phyloP scores from a whole-genome alignment of 75 land plant species.

The Gnetum montanum region DNA sequence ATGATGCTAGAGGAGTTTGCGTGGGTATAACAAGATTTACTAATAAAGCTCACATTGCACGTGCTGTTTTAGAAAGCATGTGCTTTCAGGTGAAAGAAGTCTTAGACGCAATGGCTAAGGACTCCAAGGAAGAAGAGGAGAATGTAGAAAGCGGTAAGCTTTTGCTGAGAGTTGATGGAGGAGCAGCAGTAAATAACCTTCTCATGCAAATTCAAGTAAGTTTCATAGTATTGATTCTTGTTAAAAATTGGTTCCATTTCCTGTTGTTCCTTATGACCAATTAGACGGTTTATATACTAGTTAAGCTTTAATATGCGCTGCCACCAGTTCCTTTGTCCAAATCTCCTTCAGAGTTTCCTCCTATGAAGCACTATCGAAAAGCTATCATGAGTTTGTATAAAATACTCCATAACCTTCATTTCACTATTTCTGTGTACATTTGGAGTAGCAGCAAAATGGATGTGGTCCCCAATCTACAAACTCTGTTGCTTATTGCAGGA shows the following conservation, averaged over 20 bases:
- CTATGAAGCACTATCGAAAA: too few species aligned
- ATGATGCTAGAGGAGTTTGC: conserved; percentile 94
- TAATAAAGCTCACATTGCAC: conserved; percentile 76
- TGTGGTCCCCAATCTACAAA: too few species aligned
- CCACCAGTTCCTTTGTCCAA: too few species aligned
- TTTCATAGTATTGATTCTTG: not conserved
- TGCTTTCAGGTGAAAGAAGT: conserved; percentile 95
- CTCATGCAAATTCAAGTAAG: conserved; percentile 92
- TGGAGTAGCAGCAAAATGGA: too few species aligned
- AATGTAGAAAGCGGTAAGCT: conserved; percentile 41
- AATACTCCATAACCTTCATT: too few species aligned
- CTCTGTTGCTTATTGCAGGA: too few species aligned
- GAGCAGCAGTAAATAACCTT: conserved; percentile 88
- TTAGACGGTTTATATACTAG: too few species aligned
- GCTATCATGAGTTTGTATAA: too few species aligned
- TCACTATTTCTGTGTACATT: too few species aligned
- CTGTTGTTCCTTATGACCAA: not conserved
- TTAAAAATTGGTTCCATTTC: not conserved
- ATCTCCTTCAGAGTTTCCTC: too few species aligned
- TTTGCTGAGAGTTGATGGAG: conserved; percentile 88
- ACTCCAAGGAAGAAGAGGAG: conserved; percentile 43
- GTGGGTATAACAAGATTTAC: conserved; percentile 90
- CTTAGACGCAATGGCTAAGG: conserved; percentile 72
- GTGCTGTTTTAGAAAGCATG: conserved; percentile 92
- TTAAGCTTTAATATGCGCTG: too few species aligned